Percentiles rank a stretch among this genome's conserved stretches.
Conservation (phyloP, 805 yeast species). For the Yamadazyma tumulicola region DNA sequence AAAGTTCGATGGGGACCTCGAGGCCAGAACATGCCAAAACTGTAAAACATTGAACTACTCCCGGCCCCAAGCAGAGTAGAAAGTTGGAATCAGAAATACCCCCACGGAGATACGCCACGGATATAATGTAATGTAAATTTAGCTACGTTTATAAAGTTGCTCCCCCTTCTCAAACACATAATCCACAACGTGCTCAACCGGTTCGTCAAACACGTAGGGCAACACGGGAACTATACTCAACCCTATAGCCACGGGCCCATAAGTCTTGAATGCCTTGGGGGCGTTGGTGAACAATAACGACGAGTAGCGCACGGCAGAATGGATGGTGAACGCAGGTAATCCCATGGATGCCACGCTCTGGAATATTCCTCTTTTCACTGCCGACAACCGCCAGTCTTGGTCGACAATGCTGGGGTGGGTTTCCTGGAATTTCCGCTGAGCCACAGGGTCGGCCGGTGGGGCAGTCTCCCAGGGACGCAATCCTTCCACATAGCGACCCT, state of each 20-base stretch:
- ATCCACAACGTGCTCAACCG: conserved; percentile 70
- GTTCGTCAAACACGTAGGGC: conserved; percentile 79
- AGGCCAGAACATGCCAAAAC: conserved; percentile 64
- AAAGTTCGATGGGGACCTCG: conserved; percentile 58
- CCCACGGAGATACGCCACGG: neutral
- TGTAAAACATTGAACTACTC: conserved; percentile 76
- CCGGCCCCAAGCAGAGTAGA: conserved; percentile 54
- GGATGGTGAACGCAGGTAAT: conserved; percentile 82
- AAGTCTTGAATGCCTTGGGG: conserved; percentile 47
- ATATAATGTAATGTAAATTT: neutral
- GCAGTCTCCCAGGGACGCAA: conserved; percentile 64
- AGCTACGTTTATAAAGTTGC: conserved; percentile 19
- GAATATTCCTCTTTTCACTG: conserved; percentile 70
- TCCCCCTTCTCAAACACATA: conserved; percentile 54
- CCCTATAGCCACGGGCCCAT: conserved; percentile 80
- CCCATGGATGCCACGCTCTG: conserved; percentile 85
- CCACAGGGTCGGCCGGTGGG: conserved; percentile 34
- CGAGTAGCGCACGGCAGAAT: conserved; percentile 68
- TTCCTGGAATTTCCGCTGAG: conserved; percentile 29
- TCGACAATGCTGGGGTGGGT: conserved; percentile 31
- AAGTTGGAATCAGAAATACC: too few relatives aligned
- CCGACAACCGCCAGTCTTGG: conserved; percentile 65
- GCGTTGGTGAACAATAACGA: conserved; percentile 58
- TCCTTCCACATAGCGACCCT: conserved; percentile 60
- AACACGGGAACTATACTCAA: conserved; percentile 71